phyloP scores from a whole-genome alignment of 768 basidiomycete genomes.

The Fomitopsis serialis region DNA sequence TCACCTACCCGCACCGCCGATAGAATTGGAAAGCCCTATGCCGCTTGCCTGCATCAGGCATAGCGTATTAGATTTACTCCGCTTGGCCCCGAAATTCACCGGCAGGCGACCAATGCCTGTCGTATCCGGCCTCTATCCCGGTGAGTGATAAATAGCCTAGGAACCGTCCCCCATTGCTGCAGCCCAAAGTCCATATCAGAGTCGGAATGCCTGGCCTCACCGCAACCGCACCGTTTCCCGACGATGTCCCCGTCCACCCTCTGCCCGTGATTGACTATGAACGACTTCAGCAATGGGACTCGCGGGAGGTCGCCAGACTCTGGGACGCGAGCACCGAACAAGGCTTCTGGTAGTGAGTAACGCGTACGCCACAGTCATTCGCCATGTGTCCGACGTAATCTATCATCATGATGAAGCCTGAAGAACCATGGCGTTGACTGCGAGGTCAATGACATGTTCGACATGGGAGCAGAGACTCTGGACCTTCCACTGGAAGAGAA shows the following conservation, averaged over 20 bases:
- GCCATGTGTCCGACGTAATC: neutral
- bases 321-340: conserved; percentile 54
- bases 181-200: neutral
- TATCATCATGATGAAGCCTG: conserved; percentile 28
- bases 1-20: neutral
- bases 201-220: conserved; percentile 24
- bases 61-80: neutral
- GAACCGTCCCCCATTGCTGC: neutral
- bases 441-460: conserved; percentile 47
- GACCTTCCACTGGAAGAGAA: conserved; percentile 50
- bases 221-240: conserved; percentile 39
- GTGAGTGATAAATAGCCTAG: neutral
- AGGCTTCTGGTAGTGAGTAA: conserved; percentile 64
- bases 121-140: neutral
- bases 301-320: conserved; percentile 41
- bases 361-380: conserved; percentile 8
- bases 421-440: conserved; percentile 52
- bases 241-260: conserved; percentile 47
- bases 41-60: neutral
- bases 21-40: neutral
- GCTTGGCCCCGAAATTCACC: conserved; percentile 4
- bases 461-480: conserved; percentile 50
- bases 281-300: conserved; percentile 37
- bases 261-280: conserved; percentile 52
- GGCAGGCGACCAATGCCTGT: neutral